These are phyloP conservation scores for Apiotrichum gamsii DNA, from an alignment of 1,284 basidiomycete species.

Conservation along the genomic window DNA sequence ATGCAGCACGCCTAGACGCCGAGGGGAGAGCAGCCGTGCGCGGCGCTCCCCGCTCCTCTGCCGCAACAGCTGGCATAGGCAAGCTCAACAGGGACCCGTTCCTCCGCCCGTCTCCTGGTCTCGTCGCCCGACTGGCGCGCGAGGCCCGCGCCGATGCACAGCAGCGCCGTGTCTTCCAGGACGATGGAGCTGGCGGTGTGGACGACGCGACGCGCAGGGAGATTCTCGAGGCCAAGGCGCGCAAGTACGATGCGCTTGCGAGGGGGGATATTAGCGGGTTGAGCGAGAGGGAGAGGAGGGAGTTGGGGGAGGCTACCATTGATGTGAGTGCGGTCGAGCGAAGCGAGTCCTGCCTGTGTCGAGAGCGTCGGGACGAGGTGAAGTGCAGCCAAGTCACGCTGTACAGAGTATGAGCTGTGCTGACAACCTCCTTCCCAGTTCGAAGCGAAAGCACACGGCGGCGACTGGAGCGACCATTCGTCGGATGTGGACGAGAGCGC, in stretches of 20 bases:
- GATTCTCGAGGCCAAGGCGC: constrained; percentile 67
- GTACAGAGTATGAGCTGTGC: not conserved
- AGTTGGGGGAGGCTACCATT: constrained; percentile 67
- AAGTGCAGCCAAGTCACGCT: too few relatives aligned
- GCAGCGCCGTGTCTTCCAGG: constrained; percentile 27
- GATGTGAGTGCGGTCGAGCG: constrained; percentile 78
- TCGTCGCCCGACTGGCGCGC: constrained; percentile 41
- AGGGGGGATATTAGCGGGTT: constrained; percentile 75
- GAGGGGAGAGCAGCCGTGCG: constrained; percentile 39
- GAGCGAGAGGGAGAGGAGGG: constrained; percentile 69
- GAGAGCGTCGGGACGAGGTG: too few relatives aligned
- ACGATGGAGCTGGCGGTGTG: constrained; percentile 31
- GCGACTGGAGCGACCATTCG: constrained; percentile 35
- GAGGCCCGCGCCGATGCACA: constrained; percentile 42
- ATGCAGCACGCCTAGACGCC: constrained; percentile 41
- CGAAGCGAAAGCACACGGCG: constrained; percentile 58
- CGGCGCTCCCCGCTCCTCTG: constrained; percentile 19
- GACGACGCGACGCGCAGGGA: constrained; percentile 38
- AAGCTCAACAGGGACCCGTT: constrained; percentile 35
- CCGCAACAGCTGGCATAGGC: constrained; percentile 18
- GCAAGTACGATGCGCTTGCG: constrained; percentile 70
- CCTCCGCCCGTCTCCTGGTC: constrained; percentile 40
- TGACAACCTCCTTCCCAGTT: constrained; percentile 54
- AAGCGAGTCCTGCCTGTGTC: too few relatives aligned
- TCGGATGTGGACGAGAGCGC: constrained; percentile 35